These are phyloP conservation scores for Huntiella bhutanensis DNA, from an alignment of 2,329 filamentous ascomycete genomes.

Conservation along the genomic window DNA sequence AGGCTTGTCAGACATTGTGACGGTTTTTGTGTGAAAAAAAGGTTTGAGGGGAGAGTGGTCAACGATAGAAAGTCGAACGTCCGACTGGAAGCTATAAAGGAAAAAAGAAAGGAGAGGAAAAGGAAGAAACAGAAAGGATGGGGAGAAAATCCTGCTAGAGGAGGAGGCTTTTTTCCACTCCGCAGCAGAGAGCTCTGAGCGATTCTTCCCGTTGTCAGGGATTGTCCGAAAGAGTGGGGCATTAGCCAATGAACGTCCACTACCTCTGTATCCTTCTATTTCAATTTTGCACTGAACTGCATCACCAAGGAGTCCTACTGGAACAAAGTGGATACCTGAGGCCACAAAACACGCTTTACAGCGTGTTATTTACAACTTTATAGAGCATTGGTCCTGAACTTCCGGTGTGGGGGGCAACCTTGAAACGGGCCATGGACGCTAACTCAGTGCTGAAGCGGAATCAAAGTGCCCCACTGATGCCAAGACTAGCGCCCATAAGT, in stretches of 20 bases:
- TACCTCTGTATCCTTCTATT: background rate
- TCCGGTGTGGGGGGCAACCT: too few species aligned
- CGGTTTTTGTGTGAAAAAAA: slow-evolving; percentile 10
- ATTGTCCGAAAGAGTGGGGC: slow-evolving; percentile 10
- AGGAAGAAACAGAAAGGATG: slow-evolving; percentile 5
- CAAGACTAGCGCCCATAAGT: too few species aligned
- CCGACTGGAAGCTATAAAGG: slow-evolving; percentile 9
- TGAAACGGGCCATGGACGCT: too few species aligned
- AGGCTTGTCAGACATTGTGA: slow-evolving; percentile 12
- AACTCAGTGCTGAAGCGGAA: too few species aligned
- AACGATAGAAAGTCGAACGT: slow-evolving; percentile 11
- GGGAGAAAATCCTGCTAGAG: slow-evolving; percentile 6
- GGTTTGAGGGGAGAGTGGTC: slow-evolving; percentile 11
- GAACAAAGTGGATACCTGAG: slow-evolving; percentile 1
- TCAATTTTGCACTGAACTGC: background rate
- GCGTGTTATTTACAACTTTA: too few species aligned
- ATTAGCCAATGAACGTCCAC: slow-evolving; percentile 8
- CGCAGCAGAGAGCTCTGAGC: slow-evolving; percentile 7
- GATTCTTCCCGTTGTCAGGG: slow-evolving; percentile 11
- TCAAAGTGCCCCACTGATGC: too few species aligned
- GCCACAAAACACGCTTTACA: background rate
- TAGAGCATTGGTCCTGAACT: too few species aligned
- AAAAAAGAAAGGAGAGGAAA: slow-evolving; percentile 6
- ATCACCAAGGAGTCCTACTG: background rate
- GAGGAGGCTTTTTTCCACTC: background rate